Base-by-base conservation (phyloP, 306 rosid species). In the Comarum palustre region DNA sequence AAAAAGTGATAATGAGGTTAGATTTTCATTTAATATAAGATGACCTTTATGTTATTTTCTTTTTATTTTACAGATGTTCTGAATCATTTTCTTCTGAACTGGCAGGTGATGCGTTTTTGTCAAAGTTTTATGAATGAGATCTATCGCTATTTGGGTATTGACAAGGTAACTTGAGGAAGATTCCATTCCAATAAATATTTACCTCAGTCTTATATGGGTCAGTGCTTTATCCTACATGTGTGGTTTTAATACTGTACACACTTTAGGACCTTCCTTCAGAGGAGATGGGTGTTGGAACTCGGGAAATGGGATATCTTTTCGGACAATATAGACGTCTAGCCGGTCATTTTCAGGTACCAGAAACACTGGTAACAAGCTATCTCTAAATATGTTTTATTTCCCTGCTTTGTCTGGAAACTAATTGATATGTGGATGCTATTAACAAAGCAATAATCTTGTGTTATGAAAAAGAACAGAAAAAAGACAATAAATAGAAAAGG, bases 221-320 rank as follows among this genome's bases (percentile, higher is more conserved):
- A 25, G 38, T 66, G 46, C 68, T 54, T 57, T 17, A 72, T 66
- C 76, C 25, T 36, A 17, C 74, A 69, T 57, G 46, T 90, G 48
- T 70, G 59, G 72, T 80, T 8, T 55, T 78, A 80, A 73, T 73
- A 52, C 70, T 86, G 75, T 79, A 59, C 81, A 59, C 71, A 59
- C 70, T 68, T 72, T 76, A 94, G 98, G 98, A 94, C 84, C 96
- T 91, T 78, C 98, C 96, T 63, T 94, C 96, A 25, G 98, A 94
- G 87, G 98, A 94, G 78, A 91, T 94, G 97, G 98, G 98, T 61
- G 97, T 91, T 77, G 98, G 98, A 75, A 89, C 98, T 77, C 94
- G 98, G 63, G 98, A 94, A 85, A 94, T 94, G 98, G 98, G 98
- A 65, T 94, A 89, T 82, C 97, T 94, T 54, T 94, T 94, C 67